Evolutionary conservation across 2,329 filamentous ascomycete species (phyloP).

Genomic region (Trichothecium sympodiale): DNA sequence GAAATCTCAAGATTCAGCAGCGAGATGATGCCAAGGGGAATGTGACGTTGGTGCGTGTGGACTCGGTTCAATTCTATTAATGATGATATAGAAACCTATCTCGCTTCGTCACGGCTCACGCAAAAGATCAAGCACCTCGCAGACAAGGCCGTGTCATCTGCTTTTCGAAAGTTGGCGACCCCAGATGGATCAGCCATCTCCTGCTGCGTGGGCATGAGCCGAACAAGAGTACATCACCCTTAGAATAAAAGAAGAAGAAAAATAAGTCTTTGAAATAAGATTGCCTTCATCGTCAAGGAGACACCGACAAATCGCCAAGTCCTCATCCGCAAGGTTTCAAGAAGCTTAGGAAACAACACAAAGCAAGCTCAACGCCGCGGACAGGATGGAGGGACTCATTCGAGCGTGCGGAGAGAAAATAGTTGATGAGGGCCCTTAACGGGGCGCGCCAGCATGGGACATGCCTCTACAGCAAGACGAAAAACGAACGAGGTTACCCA

Average conservation of each 20-base stretch:
- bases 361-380: slow-evolving; percentile 73
- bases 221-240: slow-evolving; percentile 91
- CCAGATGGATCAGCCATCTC: slow-evolving; percentile 86
- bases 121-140: slow-evolving; percentile 80
- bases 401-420: slow-evolving; percentile 86
- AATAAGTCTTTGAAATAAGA: no score
- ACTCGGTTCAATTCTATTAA: slow-evolving; percentile 81
- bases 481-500: slow-evolving; percentile 80
- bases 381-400: slow-evolving; percentile 82
- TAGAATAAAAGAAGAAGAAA: no score
- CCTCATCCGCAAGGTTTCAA: slow-evolving; percentile 79
- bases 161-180: slow-evolving; percentile 93
- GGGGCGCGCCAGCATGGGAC: slow-evolving; percentile 76
- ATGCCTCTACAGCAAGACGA: slow-evolving; percentile 74
- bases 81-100: slow-evolving; percentile 73
- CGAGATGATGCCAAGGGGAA: slow-evolving; percentile 13
- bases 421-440: slow-evolving; percentile 88
- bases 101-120: slow-evolving; percentile 72
- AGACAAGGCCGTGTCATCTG: slow-evolving; percentile 81
- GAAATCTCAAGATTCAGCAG: slow-evolving; percentile 15
- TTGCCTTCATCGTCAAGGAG: slow-evolving; percentile 97
- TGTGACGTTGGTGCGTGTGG: slow-evolving; percentile 55
- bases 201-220: slow-evolving; percentile 93
- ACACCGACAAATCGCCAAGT: slow-evolving; percentile 97
- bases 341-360: slow-evolving; percentile 81